Conservation (phyloP, 2,329 filamentous ascomycete genomes). For the Orbilia ellipsospora region DNA sequence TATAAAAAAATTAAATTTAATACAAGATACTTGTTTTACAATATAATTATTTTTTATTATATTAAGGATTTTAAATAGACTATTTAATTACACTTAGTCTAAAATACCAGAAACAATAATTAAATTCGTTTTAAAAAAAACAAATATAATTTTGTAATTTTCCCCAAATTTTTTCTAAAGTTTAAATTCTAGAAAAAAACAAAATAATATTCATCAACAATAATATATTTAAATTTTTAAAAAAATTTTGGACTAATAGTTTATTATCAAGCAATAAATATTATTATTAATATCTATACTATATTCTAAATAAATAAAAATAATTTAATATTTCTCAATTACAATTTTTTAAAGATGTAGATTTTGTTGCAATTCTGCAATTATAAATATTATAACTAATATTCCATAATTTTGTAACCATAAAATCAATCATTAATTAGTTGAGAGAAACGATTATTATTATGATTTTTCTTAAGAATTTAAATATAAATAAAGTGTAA, state of each 20-base stretch:
- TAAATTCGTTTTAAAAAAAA: background rate
- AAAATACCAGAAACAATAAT: background rate
- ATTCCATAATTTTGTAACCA: background rate
- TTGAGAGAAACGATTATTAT: background rate
- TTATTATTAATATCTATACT: background rate
- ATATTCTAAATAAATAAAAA: background rate
- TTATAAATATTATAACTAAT: background rate
- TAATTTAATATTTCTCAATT: background rate
- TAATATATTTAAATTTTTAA: background rate
- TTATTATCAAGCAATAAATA: background rate
- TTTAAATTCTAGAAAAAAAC: background rate
- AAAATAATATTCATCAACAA: background rate
- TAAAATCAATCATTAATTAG: background rate
- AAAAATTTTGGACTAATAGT: background rate
- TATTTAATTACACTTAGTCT: background rate
- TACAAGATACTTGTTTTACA: background rate
- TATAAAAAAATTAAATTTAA: background rate
- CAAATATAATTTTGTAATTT: background rate
- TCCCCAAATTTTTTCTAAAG: background rate
- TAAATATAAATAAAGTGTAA: background rate
- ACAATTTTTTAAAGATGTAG: background rate
- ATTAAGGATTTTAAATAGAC: background rate
- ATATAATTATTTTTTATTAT: background rate
- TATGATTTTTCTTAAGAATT: background rate
- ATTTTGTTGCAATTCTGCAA: background rate